Conservation (phyloP, 257 asterid species). For the Nicotiana otophora region DNA sequence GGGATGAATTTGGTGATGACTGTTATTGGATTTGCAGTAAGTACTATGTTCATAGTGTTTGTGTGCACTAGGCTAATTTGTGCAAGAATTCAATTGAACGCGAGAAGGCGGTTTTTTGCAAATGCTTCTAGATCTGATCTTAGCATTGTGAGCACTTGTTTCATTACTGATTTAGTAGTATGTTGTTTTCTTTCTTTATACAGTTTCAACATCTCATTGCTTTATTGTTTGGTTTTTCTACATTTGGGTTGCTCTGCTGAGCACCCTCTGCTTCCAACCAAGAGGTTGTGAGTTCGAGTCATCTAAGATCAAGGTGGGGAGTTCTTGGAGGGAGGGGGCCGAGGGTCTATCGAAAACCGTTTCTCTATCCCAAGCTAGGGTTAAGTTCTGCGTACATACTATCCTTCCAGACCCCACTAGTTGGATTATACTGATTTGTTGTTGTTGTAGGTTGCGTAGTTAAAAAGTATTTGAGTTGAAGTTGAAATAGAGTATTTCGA, state of each 20-base stretch:
- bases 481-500: not conserved
- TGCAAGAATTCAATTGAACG: constrained; percentile 63
- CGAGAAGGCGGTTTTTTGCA: constrained; percentile 41
- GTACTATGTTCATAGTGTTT: constrained; percentile 70
- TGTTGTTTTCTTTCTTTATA: not conserved
- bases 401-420: no score
- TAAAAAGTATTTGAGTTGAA: not conserved
- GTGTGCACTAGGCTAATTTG: constrained; percentile 80
- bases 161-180: not conserved
- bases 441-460: no score
- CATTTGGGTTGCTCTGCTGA: not conserved
- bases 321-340: no score
- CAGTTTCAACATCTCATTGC: constrained; percentile 9
- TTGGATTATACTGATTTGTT: no score
- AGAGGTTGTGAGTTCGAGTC: no score
- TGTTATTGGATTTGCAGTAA: constrained; percentile 72
- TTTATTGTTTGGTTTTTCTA: not conserved
- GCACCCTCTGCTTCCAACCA: no score
- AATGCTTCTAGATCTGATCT: constrained; percentile 59
- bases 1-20: constrained; percentile 82
- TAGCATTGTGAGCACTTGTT: constrained; percentile 52
- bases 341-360: no score
- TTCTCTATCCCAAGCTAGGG: no score
- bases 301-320: no score
- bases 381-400: no score